Conservation (phyloP, 106 monocot genomes). For the Vanilla planifolia region DNA sequence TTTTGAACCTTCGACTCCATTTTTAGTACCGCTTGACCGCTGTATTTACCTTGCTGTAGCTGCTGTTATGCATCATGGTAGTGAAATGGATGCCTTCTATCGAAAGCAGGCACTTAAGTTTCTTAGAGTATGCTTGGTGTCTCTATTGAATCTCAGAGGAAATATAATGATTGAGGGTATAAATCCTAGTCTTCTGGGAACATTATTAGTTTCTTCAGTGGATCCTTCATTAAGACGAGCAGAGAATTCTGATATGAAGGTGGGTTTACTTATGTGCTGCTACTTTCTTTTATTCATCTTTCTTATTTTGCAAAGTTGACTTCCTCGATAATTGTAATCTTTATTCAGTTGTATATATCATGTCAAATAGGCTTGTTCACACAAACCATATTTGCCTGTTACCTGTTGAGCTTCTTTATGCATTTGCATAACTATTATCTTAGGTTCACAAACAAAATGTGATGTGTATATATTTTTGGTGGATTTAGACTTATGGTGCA, state of each 20-base stretch:
- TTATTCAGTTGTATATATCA: not conserved
- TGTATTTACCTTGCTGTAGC: slow-evolving; percentile 78
- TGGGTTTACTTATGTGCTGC: slow-evolving; percentile 13
- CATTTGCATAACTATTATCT: not conserved
- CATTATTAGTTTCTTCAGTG: slow-evolving; percentile 67
- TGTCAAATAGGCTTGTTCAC: not conserved
- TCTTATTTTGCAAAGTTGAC: too few relatives aligned
- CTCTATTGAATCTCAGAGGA: slow-evolving; percentile 73
- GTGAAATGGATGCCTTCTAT: slow-evolving; percentile 74
- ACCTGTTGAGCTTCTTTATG: not conserved
- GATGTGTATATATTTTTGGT: not conserved
- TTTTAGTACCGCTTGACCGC: slow-evolving; percentile 92
- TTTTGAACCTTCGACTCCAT: slow-evolving; percentile 93
- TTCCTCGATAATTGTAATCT: too few relatives aligned
- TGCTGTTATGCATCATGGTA: slow-evolving; percentile 61
- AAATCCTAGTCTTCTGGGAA: slow-evolving; percentile 46
- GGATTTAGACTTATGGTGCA: not conserved
- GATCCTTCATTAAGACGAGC: slow-evolving; percentile 66
- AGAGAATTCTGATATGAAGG: slow-evolving; percentile 83
- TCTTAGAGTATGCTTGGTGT: slow-evolving; percentile 77
- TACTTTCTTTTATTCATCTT: not conserved
- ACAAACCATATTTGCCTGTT: not conserved
- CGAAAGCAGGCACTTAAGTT: slow-evolving; percentile 86
- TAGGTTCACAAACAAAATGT: too few relatives aligned
- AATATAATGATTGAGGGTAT: slow-evolving; percentile 58